Percentiles rank a stretch among this genome's conserved stretches.
Evolutionary conservation across 441 rosid species (phyloP).

Genomic region (Croton setiger): DNA sequence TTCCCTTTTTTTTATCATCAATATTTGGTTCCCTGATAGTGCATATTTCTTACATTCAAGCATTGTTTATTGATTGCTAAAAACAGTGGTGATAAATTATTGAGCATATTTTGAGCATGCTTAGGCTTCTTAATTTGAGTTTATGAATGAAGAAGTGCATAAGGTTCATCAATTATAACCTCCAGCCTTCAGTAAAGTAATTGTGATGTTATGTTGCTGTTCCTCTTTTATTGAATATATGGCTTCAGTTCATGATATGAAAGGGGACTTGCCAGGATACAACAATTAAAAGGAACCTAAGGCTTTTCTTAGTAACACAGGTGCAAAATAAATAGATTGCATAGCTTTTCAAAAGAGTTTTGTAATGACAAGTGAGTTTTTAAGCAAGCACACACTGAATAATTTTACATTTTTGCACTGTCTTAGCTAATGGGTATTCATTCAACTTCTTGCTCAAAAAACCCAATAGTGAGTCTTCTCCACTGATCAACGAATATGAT

Average conservation of each 20-base stretch:
- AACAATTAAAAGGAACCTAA: too few species aligned
- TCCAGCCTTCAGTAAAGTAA: background rate
- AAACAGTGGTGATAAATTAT: background rate
- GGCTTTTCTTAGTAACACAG: background rate
- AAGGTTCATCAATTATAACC: background rate
- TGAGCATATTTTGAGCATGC: background rate
- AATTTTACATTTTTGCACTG: background rate
- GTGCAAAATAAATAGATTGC: slow-evolving; percentile 1
- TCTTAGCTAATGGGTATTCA: background rate
- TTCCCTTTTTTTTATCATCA: background rate
- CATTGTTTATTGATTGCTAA: background rate
- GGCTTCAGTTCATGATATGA: background rate
- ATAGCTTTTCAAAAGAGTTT: background rate
- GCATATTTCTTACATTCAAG: background rate
- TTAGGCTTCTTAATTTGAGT: background rate
- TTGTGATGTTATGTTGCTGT: too few species aligned
- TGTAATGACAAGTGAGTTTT: background rate
- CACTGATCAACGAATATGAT: background rate
- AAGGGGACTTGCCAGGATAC: too few species aligned
- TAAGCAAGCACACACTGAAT: background rate
- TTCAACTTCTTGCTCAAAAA: background rate
- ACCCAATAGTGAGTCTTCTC: background rate
- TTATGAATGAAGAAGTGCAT: background rate
- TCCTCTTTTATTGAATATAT: background rate
- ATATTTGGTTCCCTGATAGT: background rate